phyloP scores from a whole-genome alignment of 2,329 filamentous ascomycete species.

The Penicillium digitatum region DNA sequence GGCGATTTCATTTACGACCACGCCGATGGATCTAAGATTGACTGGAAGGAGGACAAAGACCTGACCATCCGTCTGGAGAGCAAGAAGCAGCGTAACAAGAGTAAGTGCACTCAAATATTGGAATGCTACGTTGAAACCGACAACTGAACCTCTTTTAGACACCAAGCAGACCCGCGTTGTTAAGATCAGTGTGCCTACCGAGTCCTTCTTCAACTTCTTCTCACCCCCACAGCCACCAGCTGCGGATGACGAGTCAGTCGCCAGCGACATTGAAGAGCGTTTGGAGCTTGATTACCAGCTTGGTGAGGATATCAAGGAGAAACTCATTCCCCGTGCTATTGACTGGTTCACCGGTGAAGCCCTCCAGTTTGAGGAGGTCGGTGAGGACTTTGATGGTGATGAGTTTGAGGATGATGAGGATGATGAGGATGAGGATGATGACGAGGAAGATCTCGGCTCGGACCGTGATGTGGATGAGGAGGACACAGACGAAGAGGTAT shows the following conservation, averaged over 20 bases:
- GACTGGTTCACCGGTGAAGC: constrained; percentile 99
- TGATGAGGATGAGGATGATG: constrained; percentile 81
- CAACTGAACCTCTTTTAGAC: constrained; percentile 53
- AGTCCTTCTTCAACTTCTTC: constrained; percentile 99
- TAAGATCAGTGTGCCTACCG: constrained; percentile 97
- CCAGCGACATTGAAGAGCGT: constrained; percentile 92
- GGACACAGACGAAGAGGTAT: constrained; percentile 55
- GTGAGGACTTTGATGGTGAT: constrained; percentile 76
- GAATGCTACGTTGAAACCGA: not conserved
- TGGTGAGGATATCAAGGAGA: constrained; percentile 99
- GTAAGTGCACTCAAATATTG: constrained; percentile 53
- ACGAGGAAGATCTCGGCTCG: constrained; percentile 70
- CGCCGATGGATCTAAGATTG: constrained; percentile 94
- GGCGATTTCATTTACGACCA: constrained; percentile 99
- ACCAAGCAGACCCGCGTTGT: constrained; percentile 99
- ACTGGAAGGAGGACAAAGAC: constrained; percentile 92
- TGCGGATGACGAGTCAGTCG: constrained; percentile 65
- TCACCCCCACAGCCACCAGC: constrained; percentile 83
- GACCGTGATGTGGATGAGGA: constrained; percentile 56
- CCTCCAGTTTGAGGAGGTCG: constrained; percentile 89
- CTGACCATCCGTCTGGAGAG: constrained; percentile 92
- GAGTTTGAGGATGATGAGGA: constrained; percentile 89
- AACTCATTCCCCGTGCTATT: constrained; percentile 94
- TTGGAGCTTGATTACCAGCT: constrained; percentile 95
- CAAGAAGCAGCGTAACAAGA: constrained; percentile 99